Conservation (phyloP, 768 basidiomycete genomes). For the Podaxis carcinomalis region DNA sequence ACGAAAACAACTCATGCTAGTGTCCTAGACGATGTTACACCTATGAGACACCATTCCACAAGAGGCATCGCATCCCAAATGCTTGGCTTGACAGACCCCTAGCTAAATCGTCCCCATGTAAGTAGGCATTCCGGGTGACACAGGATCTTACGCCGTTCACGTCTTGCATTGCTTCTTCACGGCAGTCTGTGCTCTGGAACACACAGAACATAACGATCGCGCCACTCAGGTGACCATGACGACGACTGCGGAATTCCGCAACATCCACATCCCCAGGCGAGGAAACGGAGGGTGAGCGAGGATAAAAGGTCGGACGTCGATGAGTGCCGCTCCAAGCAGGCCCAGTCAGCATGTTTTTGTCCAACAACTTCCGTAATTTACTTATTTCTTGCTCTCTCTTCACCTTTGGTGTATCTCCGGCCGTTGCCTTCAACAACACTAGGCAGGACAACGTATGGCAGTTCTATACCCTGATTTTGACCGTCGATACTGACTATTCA, state of each 20-base stretch:
- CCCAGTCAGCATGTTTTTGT: neutral
- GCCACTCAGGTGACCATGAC: neutral
- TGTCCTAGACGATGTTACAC: neutral
- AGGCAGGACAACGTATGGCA: neutral
- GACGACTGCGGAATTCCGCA: neutral
- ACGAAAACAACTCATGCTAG: neutral
- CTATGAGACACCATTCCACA: neutral
- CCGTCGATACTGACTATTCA: neutral
- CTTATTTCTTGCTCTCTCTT: neutral
- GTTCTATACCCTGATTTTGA: neutral
- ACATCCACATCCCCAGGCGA: neutral
- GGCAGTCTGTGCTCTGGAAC: neutral
- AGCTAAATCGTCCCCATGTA: neutral
- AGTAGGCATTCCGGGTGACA: neutral
- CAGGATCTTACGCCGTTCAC: neutral
- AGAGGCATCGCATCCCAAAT: neutral
- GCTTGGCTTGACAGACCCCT: neutral
- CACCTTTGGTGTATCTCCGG: neutral
- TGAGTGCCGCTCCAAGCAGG: neutral
- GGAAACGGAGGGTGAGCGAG: neutral
- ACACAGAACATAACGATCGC: neutral
- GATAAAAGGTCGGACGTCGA: neutral
- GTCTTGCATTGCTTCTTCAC: neutral
- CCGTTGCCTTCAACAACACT: neutral
- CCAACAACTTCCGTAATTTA: neutral